Evolutionary conservation across 805 yeast species (phyloP).

Genomic region (Hanseniaspora clermontiae): DNA sequence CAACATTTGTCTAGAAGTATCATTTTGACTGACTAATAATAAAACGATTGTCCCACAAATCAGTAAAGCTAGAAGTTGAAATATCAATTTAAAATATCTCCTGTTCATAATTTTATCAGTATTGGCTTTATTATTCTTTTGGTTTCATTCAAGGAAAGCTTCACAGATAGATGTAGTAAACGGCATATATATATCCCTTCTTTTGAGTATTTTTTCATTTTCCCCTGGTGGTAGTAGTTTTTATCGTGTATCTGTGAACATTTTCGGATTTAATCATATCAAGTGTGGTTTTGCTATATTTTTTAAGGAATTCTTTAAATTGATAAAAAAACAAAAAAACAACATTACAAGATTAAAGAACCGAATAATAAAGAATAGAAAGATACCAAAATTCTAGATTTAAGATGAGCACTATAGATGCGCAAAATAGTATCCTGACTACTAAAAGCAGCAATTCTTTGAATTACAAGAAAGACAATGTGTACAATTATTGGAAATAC

Average conservation of each 20-base stretch:
- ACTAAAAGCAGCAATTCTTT: background rate
- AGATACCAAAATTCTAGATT: background rate
- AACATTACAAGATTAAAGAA: background rate
- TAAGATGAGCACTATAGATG: background rate
- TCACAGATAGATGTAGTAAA: too few relatives aligned
- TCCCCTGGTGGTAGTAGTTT: background rate
- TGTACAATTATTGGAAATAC: slow-evolving; percentile 2
- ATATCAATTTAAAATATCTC: background rate
- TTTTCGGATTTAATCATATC: background rate
- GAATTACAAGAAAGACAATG: background rate
- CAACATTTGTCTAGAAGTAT: background rate
- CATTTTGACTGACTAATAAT: background rate
- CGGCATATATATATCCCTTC: too few relatives aligned
- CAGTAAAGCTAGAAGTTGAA: background rate
- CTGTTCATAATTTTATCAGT: background rate
- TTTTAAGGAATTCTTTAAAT: background rate
- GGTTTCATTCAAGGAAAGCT: too few relatives aligned
- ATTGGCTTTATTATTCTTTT: too few relatives aligned
- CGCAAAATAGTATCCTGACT: background rate
- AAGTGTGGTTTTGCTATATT: background rate
- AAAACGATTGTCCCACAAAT: background rate
- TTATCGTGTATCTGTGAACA: background rate
- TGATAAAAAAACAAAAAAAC: background rate
- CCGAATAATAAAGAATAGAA: too few relatives aligned
- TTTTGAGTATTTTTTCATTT: too few relatives aligned